Conservation (phyloP, 257 asterid genomes). For the Plectranthus barbatus region DNA sequence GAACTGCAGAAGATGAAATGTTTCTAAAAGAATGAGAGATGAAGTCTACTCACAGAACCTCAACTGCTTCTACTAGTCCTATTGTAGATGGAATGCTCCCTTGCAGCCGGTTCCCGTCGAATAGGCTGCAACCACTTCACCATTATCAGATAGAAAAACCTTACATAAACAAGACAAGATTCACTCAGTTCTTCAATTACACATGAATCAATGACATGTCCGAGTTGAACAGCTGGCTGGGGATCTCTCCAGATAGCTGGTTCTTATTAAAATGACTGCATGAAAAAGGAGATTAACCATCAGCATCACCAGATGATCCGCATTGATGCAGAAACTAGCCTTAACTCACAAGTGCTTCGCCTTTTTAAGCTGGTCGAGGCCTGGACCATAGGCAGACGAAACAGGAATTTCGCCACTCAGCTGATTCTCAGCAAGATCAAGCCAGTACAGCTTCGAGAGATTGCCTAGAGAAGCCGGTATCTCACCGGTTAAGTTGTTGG, state of each 20-base stretch:
- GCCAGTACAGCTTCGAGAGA: conserved; percentile 82
- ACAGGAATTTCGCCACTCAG: conserved; percentile 74
- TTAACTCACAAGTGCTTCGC: conserved; percentile 87
- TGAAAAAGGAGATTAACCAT: background rate
- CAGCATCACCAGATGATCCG: background rate
- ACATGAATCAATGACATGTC: conserved; percentile 75
- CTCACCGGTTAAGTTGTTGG: conserved; percentile 77
- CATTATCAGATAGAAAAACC: background rate
- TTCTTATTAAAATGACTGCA: conserved; percentile 94
- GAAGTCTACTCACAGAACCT: conserved; percentile 85
- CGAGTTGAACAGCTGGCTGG: conserved; percentile 50
- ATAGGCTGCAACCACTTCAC: conserved; percentile 34
- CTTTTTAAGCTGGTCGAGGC: conserved; percentile 75
- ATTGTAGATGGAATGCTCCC: conserved; percentile 72
- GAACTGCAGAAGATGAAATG: conserved; percentile 1
- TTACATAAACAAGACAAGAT: background rate
- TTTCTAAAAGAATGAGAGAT: no score
- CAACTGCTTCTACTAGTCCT: conserved; percentile 67
- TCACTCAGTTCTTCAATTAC: conserved; percentile 38
- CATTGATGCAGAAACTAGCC: background rate
- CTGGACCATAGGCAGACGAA: conserved; percentile 54
- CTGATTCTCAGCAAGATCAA: conserved; percentile 84
- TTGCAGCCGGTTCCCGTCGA: conserved; percentile 63
- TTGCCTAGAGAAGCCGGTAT: conserved; percentile 86
- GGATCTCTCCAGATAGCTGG: conserved; percentile 70